Base-by-base conservation (phyloP, 2,329 filamentous ascomycete species). In the Juglanconis juglandina region DNA sequence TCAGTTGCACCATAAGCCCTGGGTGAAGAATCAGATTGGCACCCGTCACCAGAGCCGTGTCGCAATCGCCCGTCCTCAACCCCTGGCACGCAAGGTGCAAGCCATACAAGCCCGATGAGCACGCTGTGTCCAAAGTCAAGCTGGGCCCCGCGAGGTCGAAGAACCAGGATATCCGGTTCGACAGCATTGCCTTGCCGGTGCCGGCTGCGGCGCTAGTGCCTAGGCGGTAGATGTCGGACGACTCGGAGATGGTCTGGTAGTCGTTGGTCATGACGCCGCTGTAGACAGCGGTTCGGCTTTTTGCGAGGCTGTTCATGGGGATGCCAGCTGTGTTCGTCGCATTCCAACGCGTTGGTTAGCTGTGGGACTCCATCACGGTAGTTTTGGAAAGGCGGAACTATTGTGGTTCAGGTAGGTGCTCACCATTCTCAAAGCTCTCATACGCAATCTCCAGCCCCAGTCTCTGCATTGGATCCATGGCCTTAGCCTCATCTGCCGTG, bases 61-160 rank as follows among this genome's bases (percentile, higher is more conserved):
- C 17, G 17, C 17, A 17, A 2, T 49, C 35, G 35, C 0, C 82
- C 83, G 59, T 81, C 73, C 0, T 78, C 82, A 8, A 68, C 66
- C 0, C 68, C 66, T 73, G 73, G 8, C 48, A 37, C 3, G 48
- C 48, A 51, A 73, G 65, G 55, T 79, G 74, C 1, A 80, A 61
- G 0, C 74, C 75, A 0, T 74, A 66, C 7, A 79, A 60, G 24
- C 69, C 72, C 9, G 72, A 71, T 0, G 75, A 77, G 56, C 78
- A 81, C 1, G 73, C 78, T 0, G 78, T 79, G 50, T 80, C 76
- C 1, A 79, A 66, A 0, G 76, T 76, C 60, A 79, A 64, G 54
- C 71, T 72, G 0, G 77, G 70, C 0, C 77, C 77, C 8, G 64
- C 63, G 51, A 77, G 68, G 61, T 79, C 71, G 41, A 75, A 77